Base-by-base conservation (phyloP, 2,329 filamentous ascomycete genomes). In the Stemphylium beticola region DNA sequence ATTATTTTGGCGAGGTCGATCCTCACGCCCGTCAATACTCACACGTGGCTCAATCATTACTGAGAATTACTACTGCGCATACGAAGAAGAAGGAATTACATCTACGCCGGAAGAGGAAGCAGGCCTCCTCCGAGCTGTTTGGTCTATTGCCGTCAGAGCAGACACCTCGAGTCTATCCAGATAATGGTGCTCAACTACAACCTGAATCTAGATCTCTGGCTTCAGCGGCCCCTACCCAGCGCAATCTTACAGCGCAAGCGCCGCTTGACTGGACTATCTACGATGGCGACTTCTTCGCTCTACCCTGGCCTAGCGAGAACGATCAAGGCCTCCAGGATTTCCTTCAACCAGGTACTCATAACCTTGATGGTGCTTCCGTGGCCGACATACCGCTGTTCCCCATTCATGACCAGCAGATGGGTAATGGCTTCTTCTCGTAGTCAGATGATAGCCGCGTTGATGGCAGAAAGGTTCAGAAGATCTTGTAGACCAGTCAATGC, bases 321-420 rank as follows among this genome's bases (percentile, higher is more conserved):
- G 69, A 72, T 24, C 69, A 67, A 47, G 68, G 66, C 2, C 51
- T 72, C 8, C 69, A 71, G 38, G 67, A 66, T 14, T 72, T 72
- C 22, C 55, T 72, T 11, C 69, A 72, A 29, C 69, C 69, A n/a
- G 66, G 66, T 2, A 69, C 69, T 0, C 64, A 70, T 24, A 70
- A 61, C 18, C 49, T 69, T 6, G 64, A 68, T 31, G 69, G 69
- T 18, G 66, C 61, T 22, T 67, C 69, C 2, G 60, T 72, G 8
- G 69, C 68, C 10, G 69, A 72, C 32, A 72, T 72, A 44, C 69
- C 69, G 2, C 59, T 72, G 1, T 72, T 72, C 31, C 69, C 69
- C 4, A 69, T 72, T 14, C 65, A 67, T 41, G 65, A 72, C 36
- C 69, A 68, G 26, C 66, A 69, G 32, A 60, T 39, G 17, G 58